Evolutionary conservation across 352 stramenopile species (phyloP), one percentile per base, ranked within the genome.

Genomic region (Globisporangium nagaii): DNA sequence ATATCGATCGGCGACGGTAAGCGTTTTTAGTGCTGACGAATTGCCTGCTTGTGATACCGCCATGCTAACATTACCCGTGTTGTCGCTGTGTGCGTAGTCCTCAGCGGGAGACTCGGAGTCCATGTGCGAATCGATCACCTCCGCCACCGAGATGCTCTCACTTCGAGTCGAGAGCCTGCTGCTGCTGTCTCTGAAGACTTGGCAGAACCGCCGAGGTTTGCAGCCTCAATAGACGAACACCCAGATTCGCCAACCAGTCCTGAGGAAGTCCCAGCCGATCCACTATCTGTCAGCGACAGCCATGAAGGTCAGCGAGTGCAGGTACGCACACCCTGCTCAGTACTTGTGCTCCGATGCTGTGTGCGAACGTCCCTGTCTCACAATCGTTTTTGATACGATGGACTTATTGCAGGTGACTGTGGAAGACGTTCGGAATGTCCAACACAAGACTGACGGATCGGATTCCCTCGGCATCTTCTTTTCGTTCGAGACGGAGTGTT

Each of bases 1-100:
- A 60, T 79, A 40, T 41, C 53, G 24, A 47, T 65, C 19, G 56
- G 48, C 32, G 50, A 64, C 35, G 66, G 69, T 79, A 69, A 22
- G 60, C 57, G 15, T 1, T 39, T 32, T 31, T n/a, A 19, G 2
- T 31, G n/a, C 12, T 40, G 3, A 19, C 44, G 13, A 25, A 5
- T 36, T 49, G 32, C n/a, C 57, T 0, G 51, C 39, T 20, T 32
- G 20, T 17, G 19, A 8, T 28, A 22, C n/a, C 9, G 17, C 24
- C 17, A 32, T 24, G 17, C 17, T 49, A 19, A 35, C 25, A 25
- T 3, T 28, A n/a, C n/a, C n/a, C n/a, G n/a, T n/a, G n/a, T 44
- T 22, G 27, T 36, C 35, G 17, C 11, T 49, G 17, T 11, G 41
- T 22, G 8, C 27, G 47, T 24, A 58, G 51, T 28, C 7, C 31